Conservation (phyloP, 495 filamentous ascomycete genomes). For the Podospora anserina region DNA sequence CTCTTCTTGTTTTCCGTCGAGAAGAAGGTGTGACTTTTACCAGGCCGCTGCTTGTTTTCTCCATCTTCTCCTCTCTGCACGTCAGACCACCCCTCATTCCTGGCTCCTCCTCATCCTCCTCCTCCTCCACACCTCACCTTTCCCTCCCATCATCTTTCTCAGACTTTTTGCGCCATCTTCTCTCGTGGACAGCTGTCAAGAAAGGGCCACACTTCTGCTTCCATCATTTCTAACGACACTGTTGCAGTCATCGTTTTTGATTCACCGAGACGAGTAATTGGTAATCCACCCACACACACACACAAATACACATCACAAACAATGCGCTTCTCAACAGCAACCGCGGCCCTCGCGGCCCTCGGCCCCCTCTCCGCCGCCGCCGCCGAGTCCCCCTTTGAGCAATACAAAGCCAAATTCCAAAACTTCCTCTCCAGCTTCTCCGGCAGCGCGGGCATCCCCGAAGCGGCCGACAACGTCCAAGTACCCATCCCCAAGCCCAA, state of each 20-base stretch:
- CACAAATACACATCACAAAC: conserved; percentile 25
- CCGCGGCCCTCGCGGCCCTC: conserved; percentile 60
- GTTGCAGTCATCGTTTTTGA: not conserved
- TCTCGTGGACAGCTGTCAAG: conserved; percentile 1
- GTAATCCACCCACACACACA: conserved; percentile 4
- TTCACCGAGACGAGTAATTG: not conserved
- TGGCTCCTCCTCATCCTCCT: conserved; percentile 21
- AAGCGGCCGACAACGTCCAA: conserved; percentile 47
- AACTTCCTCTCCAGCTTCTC: conserved; percentile 51
- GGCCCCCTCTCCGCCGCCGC: conserved; percentile 67
- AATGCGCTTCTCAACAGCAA: conserved; percentile 68
- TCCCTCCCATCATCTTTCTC: not conserved
- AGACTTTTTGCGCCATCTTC: not conserved
- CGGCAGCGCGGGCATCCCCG: conserved; percentile 54
- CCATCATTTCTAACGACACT: not conserved
- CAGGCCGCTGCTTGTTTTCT: not conserved
- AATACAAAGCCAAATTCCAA: conserved; percentile 67
- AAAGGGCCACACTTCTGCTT: not conserved
- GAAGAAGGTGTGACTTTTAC: not conserved
- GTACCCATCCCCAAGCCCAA: conserved; percentile 43
- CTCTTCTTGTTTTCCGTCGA: not conserved
- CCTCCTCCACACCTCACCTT: not conserved
- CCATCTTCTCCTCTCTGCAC: not conserved
- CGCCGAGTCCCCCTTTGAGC: conserved; percentile 43
- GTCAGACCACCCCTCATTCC: conserved; percentile 22